phyloP scores from a whole-genome alignment of 2,329 filamentous ascomycete genomes.

The Botrytis sinoallii region DNA sequence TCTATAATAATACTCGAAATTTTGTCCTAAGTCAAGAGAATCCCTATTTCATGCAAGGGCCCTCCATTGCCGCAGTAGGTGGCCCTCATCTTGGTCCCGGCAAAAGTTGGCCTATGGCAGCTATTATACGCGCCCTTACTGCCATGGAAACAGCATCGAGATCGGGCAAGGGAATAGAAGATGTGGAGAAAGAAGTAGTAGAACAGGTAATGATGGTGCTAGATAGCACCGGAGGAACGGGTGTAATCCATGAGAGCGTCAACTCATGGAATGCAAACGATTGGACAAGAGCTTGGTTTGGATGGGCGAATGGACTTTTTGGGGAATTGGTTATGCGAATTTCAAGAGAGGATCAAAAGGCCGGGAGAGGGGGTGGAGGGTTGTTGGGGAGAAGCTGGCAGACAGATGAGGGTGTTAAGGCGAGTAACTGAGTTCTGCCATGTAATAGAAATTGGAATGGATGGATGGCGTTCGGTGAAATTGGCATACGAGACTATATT shows the following conservation, averaged over 20 bases:
- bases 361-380: background rate
- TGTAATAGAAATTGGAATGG: background rate
- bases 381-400: constrained; percentile 17
- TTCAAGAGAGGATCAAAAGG: constrained; percentile 11
- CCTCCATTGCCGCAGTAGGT: constrained; percentile 64
- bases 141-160: constrained; percentile 34
- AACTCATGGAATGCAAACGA: constrained; percentile 41
- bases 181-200: constrained; percentile 33
- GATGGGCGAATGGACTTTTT: constrained; percentile 65
- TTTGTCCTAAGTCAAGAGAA: constrained; percentile 77
- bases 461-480: background rate
- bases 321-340: constrained; percentile 17
- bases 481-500: background rate
- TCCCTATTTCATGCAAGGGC: constrained; percentile 63
- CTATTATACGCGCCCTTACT: constrained; percentile 51
- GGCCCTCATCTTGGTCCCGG: constrained; percentile 62
- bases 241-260: constrained; percentile 50
- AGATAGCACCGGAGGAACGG: constrained; percentile 32
- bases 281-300: constrained; percentile 57
- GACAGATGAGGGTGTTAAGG: background rate
- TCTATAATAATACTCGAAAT: constrained; percentile 75
- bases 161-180: constrained; percentile 5
- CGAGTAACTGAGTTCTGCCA: background rate
- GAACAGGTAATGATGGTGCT: constrained; percentile 32
- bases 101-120: constrained; percentile 53